phyloP scores from a whole-genome alignment of 164 flowering plant genomes.

The Berberis vulgaris region DNA sequence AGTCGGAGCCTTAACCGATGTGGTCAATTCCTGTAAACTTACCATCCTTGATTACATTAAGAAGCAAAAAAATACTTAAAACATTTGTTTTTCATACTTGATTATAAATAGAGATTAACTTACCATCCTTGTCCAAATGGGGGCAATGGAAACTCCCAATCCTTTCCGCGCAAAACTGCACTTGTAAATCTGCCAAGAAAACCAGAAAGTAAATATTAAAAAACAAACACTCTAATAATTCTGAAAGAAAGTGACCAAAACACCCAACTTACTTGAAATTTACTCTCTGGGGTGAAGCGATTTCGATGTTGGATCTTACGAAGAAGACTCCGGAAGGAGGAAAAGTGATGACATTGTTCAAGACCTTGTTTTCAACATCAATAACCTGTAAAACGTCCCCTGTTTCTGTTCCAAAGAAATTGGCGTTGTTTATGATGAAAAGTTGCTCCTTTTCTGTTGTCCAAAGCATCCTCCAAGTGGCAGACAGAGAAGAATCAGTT shows the following conservation, averaged over 20 bases:
- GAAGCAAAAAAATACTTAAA: too few relatives aligned
- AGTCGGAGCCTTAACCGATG: too few relatives aligned
- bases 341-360: slow-evolving; percentile 85
- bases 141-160: slow-evolving; percentile 85
- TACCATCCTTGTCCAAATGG: slow-evolving; percentile 99
- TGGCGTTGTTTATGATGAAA: slow-evolving; percentile 71
- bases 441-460: slow-evolving; percentile 98
- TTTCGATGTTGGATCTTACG: slow-evolving; percentile 61
- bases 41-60: too few relatives aligned
- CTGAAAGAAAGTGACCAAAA: neutral
- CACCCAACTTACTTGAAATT: slow-evolving; percentile 45
- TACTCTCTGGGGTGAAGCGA: slow-evolving; percentile 71
- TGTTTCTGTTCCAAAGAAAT: slow-evolving; percentile 58
- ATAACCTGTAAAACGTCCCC: slow-evolving; percentile 96
- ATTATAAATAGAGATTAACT: slow-evolving; percentile 14
- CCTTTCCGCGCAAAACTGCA: slow-evolving; percentile 70
- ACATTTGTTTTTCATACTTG: neutral
- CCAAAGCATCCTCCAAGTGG: slow-evolving; percentile 96
- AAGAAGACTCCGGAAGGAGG: slow-evolving; percentile 93
- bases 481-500: slow-evolving; percentile 61
- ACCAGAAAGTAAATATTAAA: neutral
- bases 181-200: slow-evolving; percentile 63
- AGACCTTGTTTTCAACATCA: slow-evolving; percentile 42
- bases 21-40: too few relatives aligned
- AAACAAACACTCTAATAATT: neutral